Conservation (phyloP, 2,329 filamentous ascomycete genomes). For the Penicillium sp. region DNA sequence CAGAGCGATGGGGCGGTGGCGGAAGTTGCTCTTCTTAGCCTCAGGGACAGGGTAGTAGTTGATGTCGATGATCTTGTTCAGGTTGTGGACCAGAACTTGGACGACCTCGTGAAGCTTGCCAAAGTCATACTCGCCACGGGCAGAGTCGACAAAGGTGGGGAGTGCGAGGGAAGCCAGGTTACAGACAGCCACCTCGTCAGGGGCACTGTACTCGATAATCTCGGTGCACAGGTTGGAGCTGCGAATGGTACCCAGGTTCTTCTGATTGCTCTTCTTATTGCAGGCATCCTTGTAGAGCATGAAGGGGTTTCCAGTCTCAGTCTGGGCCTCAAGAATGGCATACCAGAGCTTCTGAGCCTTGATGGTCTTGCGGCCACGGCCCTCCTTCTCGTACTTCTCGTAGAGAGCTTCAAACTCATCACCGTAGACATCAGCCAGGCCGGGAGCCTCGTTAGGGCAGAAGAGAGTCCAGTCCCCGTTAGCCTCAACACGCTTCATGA, state of each 20-base stretch:
- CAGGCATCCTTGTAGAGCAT: slow-evolving; percentile 99
- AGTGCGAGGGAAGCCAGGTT: slow-evolving; percentile 94
- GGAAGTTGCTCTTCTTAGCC: slow-evolving; percentile 93
- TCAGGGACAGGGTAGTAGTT: slow-evolving; percentile 98
- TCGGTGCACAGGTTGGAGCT: slow-evolving; percentile 99
- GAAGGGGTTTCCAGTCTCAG: slow-evolving; percentile 97
- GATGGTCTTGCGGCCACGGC: slow-evolving; percentile 81
- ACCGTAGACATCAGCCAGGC: slow-evolving; percentile 92
- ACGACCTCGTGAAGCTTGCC: slow-evolving; percentile 92
- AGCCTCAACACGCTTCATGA: slow-evolving; percentile 99
- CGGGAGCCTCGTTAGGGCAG: slow-evolving; percentile 95
- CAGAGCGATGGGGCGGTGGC: slow-evolving; percentile 90
- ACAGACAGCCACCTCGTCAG: slow-evolving; percentile 97
- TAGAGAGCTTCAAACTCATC: slow-evolving; percentile 96
- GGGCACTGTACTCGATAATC: slow-evolving; percentile 94
- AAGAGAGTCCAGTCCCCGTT: slow-evolving; percentile 97
- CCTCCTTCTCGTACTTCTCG: slow-evolving; percentile 80
- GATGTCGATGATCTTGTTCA: slow-evolving; percentile 97
- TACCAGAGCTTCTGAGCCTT: slow-evolving; percentile 99
- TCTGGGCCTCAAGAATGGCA: slow-evolving; percentile 95
- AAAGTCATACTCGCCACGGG: slow-evolving; percentile 84
- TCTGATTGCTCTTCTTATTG: slow-evolving; percentile 99
- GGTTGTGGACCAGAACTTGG: slow-evolving; percentile 85
- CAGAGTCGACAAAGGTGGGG: slow-evolving; percentile 84
- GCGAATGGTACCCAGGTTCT: slow-evolving; percentile 97